These are phyloP conservation scores for Pseudonitzschia pungens DNA, from an alignment of 108 stramenopile genomes.

Conservation along the genomic window DNA sequence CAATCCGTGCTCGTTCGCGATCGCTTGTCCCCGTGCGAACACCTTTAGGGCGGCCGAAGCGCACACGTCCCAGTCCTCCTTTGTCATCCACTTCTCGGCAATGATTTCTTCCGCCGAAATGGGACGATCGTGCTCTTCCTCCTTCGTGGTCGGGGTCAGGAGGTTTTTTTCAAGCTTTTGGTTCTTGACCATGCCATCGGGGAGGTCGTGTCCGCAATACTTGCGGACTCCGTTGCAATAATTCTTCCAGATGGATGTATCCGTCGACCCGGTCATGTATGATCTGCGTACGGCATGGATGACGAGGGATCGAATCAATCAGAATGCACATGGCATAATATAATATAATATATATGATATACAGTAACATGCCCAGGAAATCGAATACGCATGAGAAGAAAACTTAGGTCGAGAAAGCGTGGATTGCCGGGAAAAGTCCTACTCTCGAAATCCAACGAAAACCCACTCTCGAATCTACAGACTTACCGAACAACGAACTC, in stretches of 20 bases:
- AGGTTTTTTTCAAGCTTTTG: conserved; percentile 75
- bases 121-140: conserved; percentile 95
- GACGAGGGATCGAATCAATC: not conserved
- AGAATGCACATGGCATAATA: not conserved
- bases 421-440: not conserved
- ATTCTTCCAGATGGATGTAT: conserved; percentile 98
- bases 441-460: not conserved
- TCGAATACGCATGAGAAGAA: not conserved
- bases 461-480: not conserved
- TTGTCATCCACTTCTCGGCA: conserved; percentile 83
- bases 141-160: conserved; percentile 98
- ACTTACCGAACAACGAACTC: conserved; percentile 95
- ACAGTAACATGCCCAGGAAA: no score
- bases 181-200: conserved; percentile 96
- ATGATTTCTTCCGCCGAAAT: conserved; percentile 92
- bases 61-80: conserved; percentile 83
- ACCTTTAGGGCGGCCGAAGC: conserved; percentile 70
- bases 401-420: not conserved
- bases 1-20: conserved; percentile 84
- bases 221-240: conserved; percentile 90
- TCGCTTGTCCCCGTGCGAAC: conserved; percentile 85
- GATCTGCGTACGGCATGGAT: conserved; percentile 36
- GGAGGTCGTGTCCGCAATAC: conserved; percentile 94
- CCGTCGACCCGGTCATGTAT: conserved; percentile 95
- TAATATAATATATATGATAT: no score